phyloP scores from a whole-genome alignment of 2,329 filamentous ascomycete genomes.

The Colletotrichum agaves region DNA sequence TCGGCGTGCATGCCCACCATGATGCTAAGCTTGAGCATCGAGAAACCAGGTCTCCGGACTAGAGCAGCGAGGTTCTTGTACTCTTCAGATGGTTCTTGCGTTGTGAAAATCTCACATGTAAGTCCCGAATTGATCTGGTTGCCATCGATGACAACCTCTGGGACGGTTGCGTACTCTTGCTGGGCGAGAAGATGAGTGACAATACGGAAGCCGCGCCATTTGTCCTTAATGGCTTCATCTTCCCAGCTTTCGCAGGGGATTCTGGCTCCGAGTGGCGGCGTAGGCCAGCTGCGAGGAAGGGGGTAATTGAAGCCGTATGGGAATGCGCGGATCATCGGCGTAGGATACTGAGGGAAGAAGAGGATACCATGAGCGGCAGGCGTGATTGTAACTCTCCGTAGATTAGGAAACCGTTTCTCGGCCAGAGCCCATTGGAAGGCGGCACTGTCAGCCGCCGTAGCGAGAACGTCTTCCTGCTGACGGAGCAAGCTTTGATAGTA shows the following conservation, averaged over 20 bases:
- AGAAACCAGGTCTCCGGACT: slow-evolving; percentile 43
- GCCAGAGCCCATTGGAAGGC: slow-evolving; percentile 48
- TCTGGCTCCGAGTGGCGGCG: too few relatives aligned
- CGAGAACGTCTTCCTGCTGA: slow-evolving; percentile 46
- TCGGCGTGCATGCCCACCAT: slow-evolving; percentile 21
- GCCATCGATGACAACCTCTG: slow-evolving; percentile 49
- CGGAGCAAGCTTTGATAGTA: slow-evolving; percentile 48
- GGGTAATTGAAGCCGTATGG: slow-evolving; percentile 53
- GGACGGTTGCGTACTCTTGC: slow-evolving; percentile 36
- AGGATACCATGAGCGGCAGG: slow-evolving; percentile 51
- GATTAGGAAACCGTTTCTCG: slow-evolving; percentile 45
- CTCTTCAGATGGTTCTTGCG: slow-evolving; percentile 39
- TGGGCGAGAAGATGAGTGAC: slow-evolving; percentile 43
- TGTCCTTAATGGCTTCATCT: slow-evolving; percentile 36
- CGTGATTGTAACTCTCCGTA: slow-evolving; percentile 52
- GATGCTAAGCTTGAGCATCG: slow-evolving; percentile 43
- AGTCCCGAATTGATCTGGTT: slow-evolving; percentile 45
- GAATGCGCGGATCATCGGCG: slow-evolving; percentile 54
- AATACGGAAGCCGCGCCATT: slow-evolving; percentile 47
- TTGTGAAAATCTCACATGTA: slow-evolving; percentile 46
- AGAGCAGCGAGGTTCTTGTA: slow-evolving; percentile 41
- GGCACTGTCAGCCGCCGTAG: slow-evolving; percentile 42
- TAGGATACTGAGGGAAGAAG: slow-evolving; percentile 51
- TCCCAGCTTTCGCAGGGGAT: slow-evolving; percentile 9
- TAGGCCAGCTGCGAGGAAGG: slow-evolving; percentile 48